These are phyloP conservation scores for Colletotrichum gloeosporioides DNA, from an alignment of 2,329 filamentous ascomycete genomes.

Conservation along the genomic window DNA sequence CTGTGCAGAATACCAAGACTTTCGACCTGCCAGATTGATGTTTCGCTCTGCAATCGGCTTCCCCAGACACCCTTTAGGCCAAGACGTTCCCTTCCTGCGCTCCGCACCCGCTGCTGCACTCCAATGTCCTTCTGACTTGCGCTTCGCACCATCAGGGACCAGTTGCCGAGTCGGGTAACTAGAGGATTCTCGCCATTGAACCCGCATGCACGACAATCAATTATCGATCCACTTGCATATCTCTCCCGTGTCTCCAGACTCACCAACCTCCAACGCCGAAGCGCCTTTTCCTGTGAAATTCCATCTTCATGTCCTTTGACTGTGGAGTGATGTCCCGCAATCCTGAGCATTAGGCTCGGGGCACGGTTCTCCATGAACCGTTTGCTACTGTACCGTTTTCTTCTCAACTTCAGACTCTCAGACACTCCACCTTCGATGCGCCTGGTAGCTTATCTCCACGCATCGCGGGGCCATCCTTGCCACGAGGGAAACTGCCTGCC, in stretches of 20 bases:
- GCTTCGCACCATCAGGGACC: not conserved
- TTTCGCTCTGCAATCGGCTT: slow-evolving; percentile 20
- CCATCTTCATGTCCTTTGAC: not conserved
- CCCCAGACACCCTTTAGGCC: slow-evolving; percentile 16
- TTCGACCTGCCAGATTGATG: slow-evolving; percentile 20
- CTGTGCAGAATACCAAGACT: slow-evolving; percentile 22
- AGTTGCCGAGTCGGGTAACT: not conserved
- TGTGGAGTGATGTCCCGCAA: not conserved
- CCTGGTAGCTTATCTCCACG: not conserved
- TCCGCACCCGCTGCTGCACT: not conserved
- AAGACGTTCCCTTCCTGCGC: slow-evolving; percentile 14
- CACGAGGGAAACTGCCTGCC: not conserved
- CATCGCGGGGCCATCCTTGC: not conserved
- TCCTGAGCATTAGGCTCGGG: not conserved
- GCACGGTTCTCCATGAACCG: not conserved
- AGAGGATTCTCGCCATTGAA: not conserved
- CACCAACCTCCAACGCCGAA: not conserved
- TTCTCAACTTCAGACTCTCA: not conserved
- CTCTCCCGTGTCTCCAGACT: not conserved
- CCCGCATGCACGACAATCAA: not conserved
- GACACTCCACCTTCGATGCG: not conserved
- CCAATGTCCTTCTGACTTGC: not conserved
- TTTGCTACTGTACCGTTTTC: not conserved
- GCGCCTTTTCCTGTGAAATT: not conserved
- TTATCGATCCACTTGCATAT: not conserved